These are phyloP conservation scores for Coemansia biformis DNA, from an alignment of 192 early-diverging fungal genomes.

Conservation along the genomic window DNA sequence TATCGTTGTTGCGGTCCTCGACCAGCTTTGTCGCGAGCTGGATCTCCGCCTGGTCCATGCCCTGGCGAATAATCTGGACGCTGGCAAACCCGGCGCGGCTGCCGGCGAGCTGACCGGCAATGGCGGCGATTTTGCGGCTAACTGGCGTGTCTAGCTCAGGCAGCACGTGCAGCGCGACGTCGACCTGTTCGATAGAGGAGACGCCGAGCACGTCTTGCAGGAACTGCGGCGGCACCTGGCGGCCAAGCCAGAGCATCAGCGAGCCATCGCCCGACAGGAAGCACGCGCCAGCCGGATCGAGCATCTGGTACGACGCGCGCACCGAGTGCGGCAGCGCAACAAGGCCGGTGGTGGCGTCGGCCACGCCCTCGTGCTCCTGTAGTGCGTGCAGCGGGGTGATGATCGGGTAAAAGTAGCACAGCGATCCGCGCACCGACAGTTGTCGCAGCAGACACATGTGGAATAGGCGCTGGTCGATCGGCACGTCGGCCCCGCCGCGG, in stretches of 20 bases:
- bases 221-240: conserved; percentile 56
- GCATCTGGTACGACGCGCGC: conserved; percentile 69
- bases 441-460: conserved; percentile 74
- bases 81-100: conserved; percentile 62
- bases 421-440: conserved; percentile 67
- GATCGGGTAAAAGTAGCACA: conserved; percentile 78
- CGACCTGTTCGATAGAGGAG: conserved; percentile 62
- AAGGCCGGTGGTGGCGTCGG: conserved; percentile 48
- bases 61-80: conserved; percentile 76
- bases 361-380: conserved; percentile 43
- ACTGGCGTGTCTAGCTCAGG: conserved; percentile 62
- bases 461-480: conserved; percentile 75
- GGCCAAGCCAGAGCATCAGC: conserved; percentile 85
- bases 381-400: conserved; percentile 69
- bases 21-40: conserved; percentile 71
- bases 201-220: conserved; percentile 81
- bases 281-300: conserved; percentile 76
- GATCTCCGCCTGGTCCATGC: conserved; percentile 73
- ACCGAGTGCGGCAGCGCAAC: conserved; percentile 62
- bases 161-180: conserved; percentile 48
- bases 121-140: conserved; percentile 60
- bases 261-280: conserved; percentile 76
- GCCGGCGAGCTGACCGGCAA: conserved; percentile 60
- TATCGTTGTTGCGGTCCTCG: conserved; percentile 86
- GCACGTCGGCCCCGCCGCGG: conserved; percentile 66